These are phyloP conservation scores for Tylopilus intermedius DNA, from an alignment of 768 basidiomycete species.

Conservation along the genomic window DNA sequence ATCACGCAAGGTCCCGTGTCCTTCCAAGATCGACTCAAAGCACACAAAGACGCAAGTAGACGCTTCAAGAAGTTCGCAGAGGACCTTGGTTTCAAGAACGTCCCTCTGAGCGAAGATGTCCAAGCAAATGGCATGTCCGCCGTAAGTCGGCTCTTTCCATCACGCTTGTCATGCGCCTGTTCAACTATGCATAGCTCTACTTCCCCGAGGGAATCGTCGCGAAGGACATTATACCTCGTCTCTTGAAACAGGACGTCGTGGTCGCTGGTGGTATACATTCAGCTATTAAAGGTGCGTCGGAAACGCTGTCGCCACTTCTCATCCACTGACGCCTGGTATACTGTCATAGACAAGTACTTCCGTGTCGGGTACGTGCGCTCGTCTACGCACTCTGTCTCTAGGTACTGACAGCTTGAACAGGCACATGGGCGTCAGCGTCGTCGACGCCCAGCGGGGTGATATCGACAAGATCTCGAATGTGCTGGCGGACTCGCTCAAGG, in stretches of 20 bases:
- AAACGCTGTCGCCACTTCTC: neutral
- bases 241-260: slow-evolving; percentile 68
- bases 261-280: slow-evolving; percentile 87
- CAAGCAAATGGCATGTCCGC: slow-evolving; percentile 97
- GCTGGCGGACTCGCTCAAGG: slow-evolving; percentile 53
- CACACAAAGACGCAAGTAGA: slow-evolving; percentile 65
- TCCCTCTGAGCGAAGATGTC: slow-evolving; percentile 56
- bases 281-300: slow-evolving; percentile 65
- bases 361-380: slow-evolving; percentile 62
- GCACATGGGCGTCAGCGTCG: slow-evolving; percentile 89
- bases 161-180: too few relatives aligned
- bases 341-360: slow-evolving; percentile 73
- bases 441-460: slow-evolving; percentile 66
- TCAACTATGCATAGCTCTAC: slow-evolving; percentile 49
- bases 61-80: slow-evolving; percentile 64
- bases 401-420: slow-evolving; percentile 30
- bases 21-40: slow-evolving; percentile 70
- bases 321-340: slow-evolving; percentile 1
- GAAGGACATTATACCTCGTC: slow-evolving; percentile 69
- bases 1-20: slow-evolving; percentile 63
- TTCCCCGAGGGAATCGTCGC: slow-evolving; percentile 79
- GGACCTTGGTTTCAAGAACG: slow-evolving; percentile 66
- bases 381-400: neutral
- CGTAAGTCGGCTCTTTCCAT: slow-evolving; percentile 34
- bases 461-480: slow-evolving; percentile 65